These are phyloP conservation scores for Acer negundo DNA, from an alignment of 345 rosid species.

Conservation along the genomic window DNA sequence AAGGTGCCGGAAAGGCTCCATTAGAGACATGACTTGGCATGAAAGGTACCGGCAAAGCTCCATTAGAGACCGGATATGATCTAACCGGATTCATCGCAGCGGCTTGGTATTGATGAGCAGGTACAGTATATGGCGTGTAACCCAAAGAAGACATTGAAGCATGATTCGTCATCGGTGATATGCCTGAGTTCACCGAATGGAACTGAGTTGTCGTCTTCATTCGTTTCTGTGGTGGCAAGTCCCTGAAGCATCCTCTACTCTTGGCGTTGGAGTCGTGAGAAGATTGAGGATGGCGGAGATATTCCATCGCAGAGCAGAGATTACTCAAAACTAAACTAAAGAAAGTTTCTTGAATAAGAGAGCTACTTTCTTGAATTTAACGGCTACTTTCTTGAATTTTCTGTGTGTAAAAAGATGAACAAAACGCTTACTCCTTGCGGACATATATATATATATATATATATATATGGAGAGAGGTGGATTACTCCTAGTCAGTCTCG, in stretches of 20 bases:
- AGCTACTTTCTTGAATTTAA: neutral
- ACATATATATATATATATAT: too few species aligned
- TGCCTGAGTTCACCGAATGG: neutral
- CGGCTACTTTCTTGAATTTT: neutral
- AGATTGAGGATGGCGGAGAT: neutral
- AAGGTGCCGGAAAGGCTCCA: neutral
- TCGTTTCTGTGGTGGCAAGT: neutral
- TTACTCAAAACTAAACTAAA: neutral
- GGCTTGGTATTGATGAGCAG: neutral
- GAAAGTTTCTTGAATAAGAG: neutral
- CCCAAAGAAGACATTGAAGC: neutral
- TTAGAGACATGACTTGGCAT: neutral
- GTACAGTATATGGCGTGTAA: neutral
- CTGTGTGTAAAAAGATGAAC: neutral
- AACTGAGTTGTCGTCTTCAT: neutral
- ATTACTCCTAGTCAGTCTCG: too few species aligned
- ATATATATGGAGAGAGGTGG: neutral
- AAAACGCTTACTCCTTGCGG: neutral
- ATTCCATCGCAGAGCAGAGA: neutral
- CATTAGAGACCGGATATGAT: neutral
- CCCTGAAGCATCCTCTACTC: neutral
- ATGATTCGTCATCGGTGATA: neutral
- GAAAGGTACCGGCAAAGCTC: neutral
- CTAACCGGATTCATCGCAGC: neutral
- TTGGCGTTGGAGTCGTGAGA: neutral